Base-by-base conservation (phyloP, 2,329 filamentous ascomycete genomes). In the Phyllosticta citrichinensis region DNA sequence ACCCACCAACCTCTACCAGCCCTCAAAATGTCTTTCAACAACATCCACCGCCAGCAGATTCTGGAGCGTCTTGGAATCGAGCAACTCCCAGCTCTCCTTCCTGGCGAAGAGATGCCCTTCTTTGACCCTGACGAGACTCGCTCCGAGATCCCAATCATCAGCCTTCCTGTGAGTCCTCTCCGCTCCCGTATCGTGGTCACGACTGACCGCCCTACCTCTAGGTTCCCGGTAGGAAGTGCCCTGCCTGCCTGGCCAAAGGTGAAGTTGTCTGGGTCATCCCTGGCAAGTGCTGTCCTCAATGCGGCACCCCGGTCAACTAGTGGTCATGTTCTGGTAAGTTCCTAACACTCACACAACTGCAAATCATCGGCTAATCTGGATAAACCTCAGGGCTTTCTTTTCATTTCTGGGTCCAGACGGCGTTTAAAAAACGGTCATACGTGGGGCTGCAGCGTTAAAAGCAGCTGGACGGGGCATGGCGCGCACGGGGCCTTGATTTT, bases 231-330 rank as follows among this genome's bases (percentile, higher is more conserved):
- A 71, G 71, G 57, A 71, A 71, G 22, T 75, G 73, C 66, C 73
- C 73, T 25, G 68, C 70, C 33, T 75, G 73, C 58, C 68, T 74
- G 54, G 72, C 74, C 58, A 69, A 71, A 52, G 73, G 73, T n/a
- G 68, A 74, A 53, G 73, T 71, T 2, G 71, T 75, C 2, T 75
- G 73, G 73, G 73, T 75, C 20, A 71, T 74, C 57, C 72, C 71
- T 5, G 73, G 73, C 25, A 74, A 74, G 62, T 71, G 70, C 64
- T 75, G 73, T 63, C 70, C 71, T 8, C 66, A 70, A 53, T 75
- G 73, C 57, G 73, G 73, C 53, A 74, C 72, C 57, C 70, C 71
- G n/a, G 73, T 75, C 35, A 74, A 73, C 61, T 75, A 30, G 47
- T 50, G 20, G 27, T 40, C 50, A 11, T 40, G 52, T 57, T 19